Evolutionary conservation across 1,284 basidiomycete genomes (phyloP).

Genomic region (Cutaneotrichosporon sp.): DNA sequence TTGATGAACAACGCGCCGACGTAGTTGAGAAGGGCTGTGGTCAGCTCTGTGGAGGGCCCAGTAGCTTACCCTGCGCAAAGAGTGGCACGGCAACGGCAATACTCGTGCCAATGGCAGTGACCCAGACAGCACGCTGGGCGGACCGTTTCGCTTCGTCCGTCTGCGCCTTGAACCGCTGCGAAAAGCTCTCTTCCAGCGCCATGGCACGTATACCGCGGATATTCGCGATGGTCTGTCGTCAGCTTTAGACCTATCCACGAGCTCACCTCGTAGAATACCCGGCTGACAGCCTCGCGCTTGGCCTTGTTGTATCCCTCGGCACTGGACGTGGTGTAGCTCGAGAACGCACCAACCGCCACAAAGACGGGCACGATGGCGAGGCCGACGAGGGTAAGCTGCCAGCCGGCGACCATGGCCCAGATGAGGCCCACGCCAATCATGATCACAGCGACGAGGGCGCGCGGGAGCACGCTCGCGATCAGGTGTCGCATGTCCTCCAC

Average conservation of each 20-base stretch:
- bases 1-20: constrained; percentile 78
- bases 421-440: constrained; percentile 79
- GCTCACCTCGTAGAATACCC: constrained; percentile 76
- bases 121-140: constrained; percentile 71
- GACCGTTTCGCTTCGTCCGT: constrained; percentile 59
- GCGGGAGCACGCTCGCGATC: constrained; percentile 67
- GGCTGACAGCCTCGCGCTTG: constrained; percentile 75
- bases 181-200: constrained; percentile 76
- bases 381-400: constrained; percentile 90
- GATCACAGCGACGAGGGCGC: constrained; percentile 64
- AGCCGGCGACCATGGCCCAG: constrained; percentile 82
- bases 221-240: constrained; percentile 66
- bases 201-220: constrained; percentile 82
- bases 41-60: background rate
- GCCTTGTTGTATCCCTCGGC: constrained; percentile 77
- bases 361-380: constrained; percentile 83
- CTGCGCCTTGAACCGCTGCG: constrained; percentile 61
- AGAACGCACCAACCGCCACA: constrained; percentile 62
- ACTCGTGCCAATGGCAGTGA: constrained; percentile 77
- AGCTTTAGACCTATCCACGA: constrained; percentile 9
- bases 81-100: constrained; percentile 77
- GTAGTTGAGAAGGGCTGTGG: constrained; percentile 74
- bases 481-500: constrained; percentile 80
- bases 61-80: constrained; percentile 59
- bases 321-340: constrained; percentile 45